Base-by-base conservation (phyloP, 108 stramenopile species). In the Cylindrotheca fusiformis region DNA sequence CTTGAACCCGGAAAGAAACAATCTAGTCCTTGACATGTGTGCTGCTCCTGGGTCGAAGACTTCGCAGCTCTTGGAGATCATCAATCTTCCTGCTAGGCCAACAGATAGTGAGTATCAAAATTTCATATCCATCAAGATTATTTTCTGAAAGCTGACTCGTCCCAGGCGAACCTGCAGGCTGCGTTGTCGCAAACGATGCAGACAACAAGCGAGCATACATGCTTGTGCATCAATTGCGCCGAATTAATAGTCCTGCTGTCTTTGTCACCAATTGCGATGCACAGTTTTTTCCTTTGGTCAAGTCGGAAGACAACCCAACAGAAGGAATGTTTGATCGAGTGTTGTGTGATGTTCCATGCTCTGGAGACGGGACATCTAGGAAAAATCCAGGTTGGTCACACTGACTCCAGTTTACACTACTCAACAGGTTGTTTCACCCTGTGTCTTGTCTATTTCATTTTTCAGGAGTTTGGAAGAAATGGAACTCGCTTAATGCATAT, bases 31-130 rank as follows among this genome's bases (percentile, higher is more conserved):
- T 12, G 96, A 97, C 71, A 94, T 98, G 95, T 97, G 97, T 67
- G 97, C 99, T 8, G 95, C 99, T 1, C 99, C 99, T 1, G 99
- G 99, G 4, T 89, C 85, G 50, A 99, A 99, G 66, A 98, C 99
- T 10, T 86, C 90, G 31, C 98, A 99, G 68, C 65, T 99, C 19
- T 73, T 99, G 18, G 98, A 99, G 68, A 75, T 94, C 48, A 78
- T 94, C 46, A 77, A 76, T 47, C 28, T 49, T 22, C 69, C 44
- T 32, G 67, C 48, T 26, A 58, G 55, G 20, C 30, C 48, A 5
- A 45, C 62, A 46, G 66, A 67, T 14, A 58, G 27, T 18, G 60
- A 74, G 52, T 80, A n/a, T n/a, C n/a, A n/a, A n/a, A n/a, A n/a
- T n/a, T n/a, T n/a, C n/a, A n/a, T n/a, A n/a, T n/a, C n/a, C n/a